Evolutionary conservation across 192 early-diverging fungal species (phyloP), one percentile per base, ranked within the genome.

Genomic region (Umbelopsis vinacea): DNA sequence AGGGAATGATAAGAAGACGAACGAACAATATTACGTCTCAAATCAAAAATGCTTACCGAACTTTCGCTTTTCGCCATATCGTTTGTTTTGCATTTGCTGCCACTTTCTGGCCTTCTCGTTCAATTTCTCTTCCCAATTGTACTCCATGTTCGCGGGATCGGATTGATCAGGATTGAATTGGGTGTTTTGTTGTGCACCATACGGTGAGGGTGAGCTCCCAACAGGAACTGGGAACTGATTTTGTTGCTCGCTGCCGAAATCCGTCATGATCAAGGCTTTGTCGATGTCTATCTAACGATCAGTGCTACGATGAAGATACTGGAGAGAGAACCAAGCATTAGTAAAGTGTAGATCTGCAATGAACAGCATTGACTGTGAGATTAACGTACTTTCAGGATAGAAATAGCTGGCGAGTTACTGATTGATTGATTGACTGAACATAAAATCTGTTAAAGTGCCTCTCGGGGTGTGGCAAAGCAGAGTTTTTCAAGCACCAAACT

Each of bases 11-110:
- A 9, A 57, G 22, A 33, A 33, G 29, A 29, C 12, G 17, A 24
- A 24, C 22, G 52, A 11, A 9, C 21, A 54, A 54, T 6, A 5
- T 9, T 0, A 8, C 19, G 54, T 33, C 12, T 17, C 11, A 43
- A n/a, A 17, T 15, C 24, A 52, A 11, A 33, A 21, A 52, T 37
- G 15, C 46, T 68, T 81, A 81, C 79, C 96, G 88, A 95, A 94
- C 78, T 96, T 96, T 55, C 93, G 88, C 87, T 96, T 97, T 45
- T 94, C 96, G 69, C 92, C 90, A 76, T 96, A 99, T 53, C 94
- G 91, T 84, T 95, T 91, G 43, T 90, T 77, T 80, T 96, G 95
- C 69, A 96, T 82, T 80, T 93, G 91, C 71, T 91, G 89, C 98
- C 98, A 99, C 76, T 94, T 96, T 52, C 87, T 81, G 35, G 95